Base-by-base conservation (phyloP, 306 rosid species). In the Rosa multiflora region DNA sequence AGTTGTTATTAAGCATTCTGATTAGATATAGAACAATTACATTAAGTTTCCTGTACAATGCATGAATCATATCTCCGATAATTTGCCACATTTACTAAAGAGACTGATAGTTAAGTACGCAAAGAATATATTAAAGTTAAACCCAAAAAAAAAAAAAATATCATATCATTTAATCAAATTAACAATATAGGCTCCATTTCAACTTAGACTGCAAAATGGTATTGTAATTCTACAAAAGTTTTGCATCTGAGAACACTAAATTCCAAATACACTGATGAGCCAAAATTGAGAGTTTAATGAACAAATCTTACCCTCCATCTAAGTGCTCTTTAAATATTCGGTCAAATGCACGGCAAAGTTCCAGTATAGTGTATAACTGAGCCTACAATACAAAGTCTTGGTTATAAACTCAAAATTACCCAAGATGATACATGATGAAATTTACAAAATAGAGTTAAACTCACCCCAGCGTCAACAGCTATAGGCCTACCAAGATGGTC, bases 271-370 rank as follows among this genome's bases (percentile, higher is more conserved):
- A 48, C 1, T 68, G 13, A 15, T 17, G 44, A 69, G 44, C 21
- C 20, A 9, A 81, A 74, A 29, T 72, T 2, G 40, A 56, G 32
- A 85, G 10, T 46, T 40, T 18, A 62, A 49, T 10, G 85, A 53
- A 71, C 49, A 11, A 40, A 82, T 70, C 66, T 85, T 93, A 91
- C 99, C 98, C 98, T 88, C 98, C 99, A 67, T 95, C 99, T 85
- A 95, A 85, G 82, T 95, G 99, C 89, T 95, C 99, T 91, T 95
- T 95, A 88, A 93, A 95, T 82, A 93, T 87, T 82, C 92, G 88
- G 71, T 95, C 98, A 86, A 95, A 95, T 76, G 94, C 97, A 37
- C 99, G 96, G 79, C 99, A 95, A 72, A 95, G 93, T 82, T 95
- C 99, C 81, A 95, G 83, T 82, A 95, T 91, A 76, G 98, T 90